These are phyloP conservation scores for Sporothrix inflata DNA, from an alignment of 2,329 filamentous ascomycete genomes.

Conservation along the genomic window DNA sequence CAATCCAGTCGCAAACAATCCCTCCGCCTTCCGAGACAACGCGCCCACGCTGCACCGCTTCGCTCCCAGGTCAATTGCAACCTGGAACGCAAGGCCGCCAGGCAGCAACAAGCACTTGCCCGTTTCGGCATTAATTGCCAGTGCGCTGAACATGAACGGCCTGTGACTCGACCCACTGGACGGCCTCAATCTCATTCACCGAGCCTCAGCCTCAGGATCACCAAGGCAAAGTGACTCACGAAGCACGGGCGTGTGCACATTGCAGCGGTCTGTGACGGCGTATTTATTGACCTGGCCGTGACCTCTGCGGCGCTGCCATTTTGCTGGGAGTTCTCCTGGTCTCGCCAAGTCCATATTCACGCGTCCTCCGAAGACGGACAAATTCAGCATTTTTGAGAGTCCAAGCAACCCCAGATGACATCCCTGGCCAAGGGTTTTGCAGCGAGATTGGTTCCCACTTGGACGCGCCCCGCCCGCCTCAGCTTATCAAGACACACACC, in stretches of 20 bases:
- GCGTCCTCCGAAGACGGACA: constrained; percentile 23
- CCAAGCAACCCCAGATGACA: constrained; percentile 27
- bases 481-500: not conserved
- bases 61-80: not conserved
- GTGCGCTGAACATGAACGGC: not conserved
- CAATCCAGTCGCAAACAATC: constrained; percentile 14
- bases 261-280: not conserved
- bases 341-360: constrained; percentile 1
- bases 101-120: constrained; percentile 21
- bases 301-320: not conserved
- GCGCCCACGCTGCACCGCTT: not conserved
- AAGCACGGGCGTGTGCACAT: not conserved
- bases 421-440: constrained; percentile 27
- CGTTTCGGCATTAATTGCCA: not conserved
- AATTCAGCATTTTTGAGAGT: not conserved
- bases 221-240: constrained; percentile 13
- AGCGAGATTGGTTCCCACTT: constrained; percentile 27
- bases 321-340: not conserved
- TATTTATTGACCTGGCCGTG: constrained; percentile 14
- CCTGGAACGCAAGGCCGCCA: constrained; percentile 20
- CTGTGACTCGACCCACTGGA: constrained; percentile 15
- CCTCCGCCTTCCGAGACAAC: constrained; percentile 19
- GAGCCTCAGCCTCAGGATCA: constrained; percentile 5
- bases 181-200: constrained; percentile 8
- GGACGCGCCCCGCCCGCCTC: constrained; percentile 25